phyloP scores from a whole-genome alignment of 2,329 filamentous ascomycete genomes.

The Beauveria sp. region DNA sequence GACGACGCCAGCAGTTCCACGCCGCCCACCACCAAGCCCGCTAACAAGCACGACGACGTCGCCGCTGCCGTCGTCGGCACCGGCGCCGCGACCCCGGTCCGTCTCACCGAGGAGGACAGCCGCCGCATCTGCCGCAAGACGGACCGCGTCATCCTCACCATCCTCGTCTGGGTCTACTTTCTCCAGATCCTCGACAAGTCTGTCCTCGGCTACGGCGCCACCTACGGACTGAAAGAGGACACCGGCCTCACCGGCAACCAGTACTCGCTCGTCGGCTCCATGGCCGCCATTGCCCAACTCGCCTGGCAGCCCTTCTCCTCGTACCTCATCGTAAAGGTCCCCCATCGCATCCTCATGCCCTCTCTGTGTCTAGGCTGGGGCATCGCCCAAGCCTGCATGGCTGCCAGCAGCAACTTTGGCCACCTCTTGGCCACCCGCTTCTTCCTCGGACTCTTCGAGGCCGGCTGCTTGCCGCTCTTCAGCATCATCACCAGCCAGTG shows the following conservation, averaged over 20 bases:
- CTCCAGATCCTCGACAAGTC: conserved; percentile 53
- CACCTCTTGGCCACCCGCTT: conserved; percentile 42
- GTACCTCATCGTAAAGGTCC: conserved; percentile 52
- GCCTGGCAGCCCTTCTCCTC: conserved; percentile 54
- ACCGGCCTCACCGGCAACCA: conserved; percentile 43
- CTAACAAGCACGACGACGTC: conserved; percentile 3
- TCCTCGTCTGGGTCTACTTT: conserved; percentile 53
- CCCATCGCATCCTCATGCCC: conserved; percentile 52
- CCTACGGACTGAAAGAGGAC: conserved; percentile 45
- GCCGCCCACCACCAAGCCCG: background rate
- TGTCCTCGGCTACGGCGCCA: conserved; percentile 49
- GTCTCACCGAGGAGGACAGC: conserved; percentile 29
- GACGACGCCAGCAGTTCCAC: conserved; percentile 3
- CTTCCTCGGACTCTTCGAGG: conserved; percentile 41
- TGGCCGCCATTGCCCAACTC: conserved; percentile 52
- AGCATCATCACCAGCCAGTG: conserved; percentile 40
- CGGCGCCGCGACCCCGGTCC: background rate
- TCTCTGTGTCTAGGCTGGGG: conserved; percentile 38
- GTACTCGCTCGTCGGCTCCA: conserved; percentile 50
- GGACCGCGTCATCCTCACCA: conserved; percentile 48
- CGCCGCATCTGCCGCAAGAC: conserved; percentile 51
- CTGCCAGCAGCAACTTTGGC: conserved; percentile 39
- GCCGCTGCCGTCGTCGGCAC: background rate
- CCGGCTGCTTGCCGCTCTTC: conserved; percentile 42
- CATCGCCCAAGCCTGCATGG: conserved; percentile 35